These are phyloP conservation scores for Fusarium guadeloupense DNA, from an alignment of 2,329 filamentous ascomycete genomes.

Conservation along the genomic window DNA sequence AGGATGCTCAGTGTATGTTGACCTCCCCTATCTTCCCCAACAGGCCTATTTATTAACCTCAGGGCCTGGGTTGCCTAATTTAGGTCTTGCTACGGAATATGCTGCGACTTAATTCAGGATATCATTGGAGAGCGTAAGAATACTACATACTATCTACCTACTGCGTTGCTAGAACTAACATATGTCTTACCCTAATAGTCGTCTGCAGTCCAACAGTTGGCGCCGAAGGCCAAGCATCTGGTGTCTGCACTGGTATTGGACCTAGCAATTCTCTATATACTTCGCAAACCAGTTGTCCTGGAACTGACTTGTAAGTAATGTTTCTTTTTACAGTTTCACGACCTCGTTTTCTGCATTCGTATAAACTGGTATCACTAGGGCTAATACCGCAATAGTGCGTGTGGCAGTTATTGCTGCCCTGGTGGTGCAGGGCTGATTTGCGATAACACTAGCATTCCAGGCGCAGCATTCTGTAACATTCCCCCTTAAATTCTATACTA, in stretches of 20 bases:
- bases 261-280: background rate
- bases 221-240: background rate
- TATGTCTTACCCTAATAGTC: background rate
- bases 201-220: background rate
- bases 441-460: background rate
- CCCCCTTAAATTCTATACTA: background rate
- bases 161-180: background rate
- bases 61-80: background rate
- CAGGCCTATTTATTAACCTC: background rate
- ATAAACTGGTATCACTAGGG: too few relatives aligned
- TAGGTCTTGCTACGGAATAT: background rate
- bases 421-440: background rate
- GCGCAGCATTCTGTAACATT: background rate
- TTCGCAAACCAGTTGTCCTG: background rate
- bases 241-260: background rate
- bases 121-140: background rate
- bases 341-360: background rate
- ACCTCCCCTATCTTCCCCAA: background rate
- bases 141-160: background rate
- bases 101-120: background rate
- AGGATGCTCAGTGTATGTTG: background rate
- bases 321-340: background rate
- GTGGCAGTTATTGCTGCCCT: background rate
- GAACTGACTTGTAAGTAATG: background rate
- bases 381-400: background rate